phyloP scores from a whole-genome alignment of 257 asterid genomes.

The Misopates orontium region DNA sequence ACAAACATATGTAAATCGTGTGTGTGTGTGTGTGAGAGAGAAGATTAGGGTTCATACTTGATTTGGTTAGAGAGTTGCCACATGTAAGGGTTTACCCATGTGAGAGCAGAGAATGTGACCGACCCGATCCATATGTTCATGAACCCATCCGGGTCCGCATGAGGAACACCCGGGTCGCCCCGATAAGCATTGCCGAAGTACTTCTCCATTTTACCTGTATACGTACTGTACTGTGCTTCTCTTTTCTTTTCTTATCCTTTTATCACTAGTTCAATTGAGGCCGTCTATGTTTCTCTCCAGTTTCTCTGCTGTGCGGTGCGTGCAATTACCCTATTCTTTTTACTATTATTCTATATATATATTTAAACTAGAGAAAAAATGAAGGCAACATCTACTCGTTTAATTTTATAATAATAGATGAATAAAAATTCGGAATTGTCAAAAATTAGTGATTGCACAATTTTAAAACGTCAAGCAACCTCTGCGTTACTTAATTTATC shows the following conservation, averaged over 20 bases:
- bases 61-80: constrained; percentile 77
- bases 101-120: constrained; percentile 66
- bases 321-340: no score
- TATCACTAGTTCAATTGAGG: background rate
- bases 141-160: constrained; percentile 62
- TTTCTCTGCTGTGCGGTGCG: background rate
- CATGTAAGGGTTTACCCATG: constrained; percentile 76
- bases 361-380: no score
- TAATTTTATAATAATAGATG: no score
- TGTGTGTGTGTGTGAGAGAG: background rate
- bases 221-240: constrained; percentile 4
- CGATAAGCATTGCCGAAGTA: constrained; percentile 88
- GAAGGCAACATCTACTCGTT: no score
- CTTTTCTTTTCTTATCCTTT: constrained; percentile 29
- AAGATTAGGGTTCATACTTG: constrained; percentile 50
- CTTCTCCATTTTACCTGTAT: constrained; percentile 66
- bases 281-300: background rate
- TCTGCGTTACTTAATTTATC: no score
- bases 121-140: constrained; percentile 76
- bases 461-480: no score
- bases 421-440: no score
- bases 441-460: no score
- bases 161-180: constrained; percentile 97
- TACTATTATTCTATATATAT: no score
- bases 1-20: no score